Conservation (phyloP, 768 basidiomycete species). For the Kwoniella dendrophila region DNA sequence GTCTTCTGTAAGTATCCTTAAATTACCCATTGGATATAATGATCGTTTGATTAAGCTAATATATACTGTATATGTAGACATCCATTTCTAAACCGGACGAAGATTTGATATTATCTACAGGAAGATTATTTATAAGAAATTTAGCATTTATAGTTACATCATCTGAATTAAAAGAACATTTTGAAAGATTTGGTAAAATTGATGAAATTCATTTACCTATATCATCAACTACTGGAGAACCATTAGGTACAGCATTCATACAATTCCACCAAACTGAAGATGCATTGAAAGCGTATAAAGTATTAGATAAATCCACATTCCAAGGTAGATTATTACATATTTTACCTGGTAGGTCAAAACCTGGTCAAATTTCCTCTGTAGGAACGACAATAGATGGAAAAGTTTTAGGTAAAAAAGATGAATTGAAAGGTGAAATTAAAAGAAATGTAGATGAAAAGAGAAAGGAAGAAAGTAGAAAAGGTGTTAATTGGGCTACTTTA, state of each 20-base stretch:
- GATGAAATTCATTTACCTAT: constrained; percentile 69
- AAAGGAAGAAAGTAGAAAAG: constrained; percentile 45
- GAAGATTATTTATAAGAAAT: constrained; percentile 90
- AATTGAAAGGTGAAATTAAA: constrained; percentile 41
- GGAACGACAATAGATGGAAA: constrained; percentile 37
- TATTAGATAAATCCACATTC: constrained; percentile 79
- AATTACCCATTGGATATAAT: background rate
- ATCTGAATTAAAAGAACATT: constrained; percentile 67
- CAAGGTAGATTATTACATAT: constrained; percentile 91
- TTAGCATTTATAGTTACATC: constrained; percentile 82
- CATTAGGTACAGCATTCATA: constrained; percentile 69
- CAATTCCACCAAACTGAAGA: constrained; percentile 60
- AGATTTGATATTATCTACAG: constrained; percentile 69
- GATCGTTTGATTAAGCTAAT: background rate
- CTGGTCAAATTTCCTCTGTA: constrained; percentile 34
- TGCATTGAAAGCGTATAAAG: constrained; percentile 72
- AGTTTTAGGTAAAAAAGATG: constrained; percentile 51
- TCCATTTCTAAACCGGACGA: constrained; percentile 43
- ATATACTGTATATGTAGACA: constrained; percentile 3
- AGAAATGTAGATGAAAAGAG: constrained; percentile 53
- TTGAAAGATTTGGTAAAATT: constrained; percentile 70
- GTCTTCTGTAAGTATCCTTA: constrained; percentile 14
- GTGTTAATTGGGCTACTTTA: constrained; percentile 64
- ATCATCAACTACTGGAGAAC: constrained; percentile 59
- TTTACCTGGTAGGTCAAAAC: constrained; percentile 62